Conservation (phyloP, 345 rosid species). For the Jatropha curcas region DNA sequence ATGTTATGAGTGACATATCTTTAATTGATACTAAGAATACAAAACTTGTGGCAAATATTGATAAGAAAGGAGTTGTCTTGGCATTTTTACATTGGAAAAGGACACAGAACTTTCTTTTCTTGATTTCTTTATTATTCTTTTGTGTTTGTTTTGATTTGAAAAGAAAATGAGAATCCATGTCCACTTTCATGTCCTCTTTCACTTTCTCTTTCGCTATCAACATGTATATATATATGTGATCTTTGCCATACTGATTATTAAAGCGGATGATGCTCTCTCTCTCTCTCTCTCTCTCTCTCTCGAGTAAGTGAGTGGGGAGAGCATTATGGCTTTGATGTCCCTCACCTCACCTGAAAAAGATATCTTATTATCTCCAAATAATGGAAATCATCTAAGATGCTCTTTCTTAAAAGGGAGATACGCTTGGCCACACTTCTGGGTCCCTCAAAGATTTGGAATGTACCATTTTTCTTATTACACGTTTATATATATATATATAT, state of each 20-base stretch:
- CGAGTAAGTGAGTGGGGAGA: slow-evolving; percentile 32
- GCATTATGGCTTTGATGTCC: slow-evolving; percentile 22
- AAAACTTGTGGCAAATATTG: slow-evolving; percentile 12
- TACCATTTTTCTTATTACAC: neutral
- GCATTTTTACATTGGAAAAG: slow-evolving; percentile 15
- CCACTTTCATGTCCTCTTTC: slow-evolving; percentile 6
- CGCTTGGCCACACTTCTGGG: neutral
- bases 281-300: no score
- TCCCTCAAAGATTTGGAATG: slow-evolving; percentile 4
- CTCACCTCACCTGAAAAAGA: slow-evolving; percentile 18
- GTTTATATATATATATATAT: no score
- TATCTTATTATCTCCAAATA: slow-evolving; percentile 2
- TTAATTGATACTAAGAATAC: slow-evolving; percentile 10
- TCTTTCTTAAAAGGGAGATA: neutral
- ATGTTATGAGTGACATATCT: slow-evolving; percentile 8
- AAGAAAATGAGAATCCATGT: slow-evolving; percentile 27
- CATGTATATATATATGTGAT: no score
- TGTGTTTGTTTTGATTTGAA: neutral
- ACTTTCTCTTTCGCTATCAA: no score
- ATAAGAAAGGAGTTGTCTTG: neutral
- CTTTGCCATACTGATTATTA: slow-evolving; percentile 13
- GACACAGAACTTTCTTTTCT: slow-evolving; percentile 13
- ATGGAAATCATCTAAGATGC: slow-evolving; percentile 21
- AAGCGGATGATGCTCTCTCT: neutral
- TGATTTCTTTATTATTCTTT: neutral